Base-by-base conservation (phyloP, 1,284 basidiomycete genomes). In the Trichosporon sp. region DNA sequence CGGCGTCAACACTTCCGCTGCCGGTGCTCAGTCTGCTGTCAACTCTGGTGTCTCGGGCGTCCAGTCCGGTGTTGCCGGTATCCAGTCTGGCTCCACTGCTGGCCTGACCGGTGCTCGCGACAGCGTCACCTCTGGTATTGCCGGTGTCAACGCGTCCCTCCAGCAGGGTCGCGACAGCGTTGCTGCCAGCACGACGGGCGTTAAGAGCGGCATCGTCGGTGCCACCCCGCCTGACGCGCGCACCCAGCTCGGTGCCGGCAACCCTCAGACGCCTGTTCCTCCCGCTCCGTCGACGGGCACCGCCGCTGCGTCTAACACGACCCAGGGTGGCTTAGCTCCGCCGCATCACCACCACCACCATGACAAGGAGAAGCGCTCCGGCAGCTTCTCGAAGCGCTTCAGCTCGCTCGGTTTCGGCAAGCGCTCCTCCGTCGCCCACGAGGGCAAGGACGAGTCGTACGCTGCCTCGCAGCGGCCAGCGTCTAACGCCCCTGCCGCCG, bases 321-420 rank as follows among this genome's bases (percentile, higher is more conserved):
- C 31, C 14, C 14, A 14, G 31, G 59, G 31, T 14, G 59, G 59
- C 59, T 63, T 63, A 63, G 31, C 59, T 2, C 31, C 32, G 12
- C 59, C 59, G 59, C 59, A 63, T 4, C 43, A 46, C 59, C 51
- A 54, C 59, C 59, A 63, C 16, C 43, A 46, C 59, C 51, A 54
- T 32, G 59, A 63, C 32, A 63, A 63, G 59, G 59, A 63, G 59
- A 63, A 63, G 59, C 59, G 59, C 31, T 37, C 32, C 4, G 59
- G 59, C 59, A 63, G 59, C 59, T 63, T 63, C 59, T 63, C 59
- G 59, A 63, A 63, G 59, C 59, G 59, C 35, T 63, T 63, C 59
- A 35, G 31, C 14, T 63, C 59, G 59, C 32, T 63, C 32, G 59
- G 59, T 31, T 63, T 63, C 59, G 59, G 59, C 32, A 63, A 63